phyloP scores from a whole-genome alignment of 2,329 filamentous ascomycete genomes.

The Dryadomyces quercivorus region DNA sequence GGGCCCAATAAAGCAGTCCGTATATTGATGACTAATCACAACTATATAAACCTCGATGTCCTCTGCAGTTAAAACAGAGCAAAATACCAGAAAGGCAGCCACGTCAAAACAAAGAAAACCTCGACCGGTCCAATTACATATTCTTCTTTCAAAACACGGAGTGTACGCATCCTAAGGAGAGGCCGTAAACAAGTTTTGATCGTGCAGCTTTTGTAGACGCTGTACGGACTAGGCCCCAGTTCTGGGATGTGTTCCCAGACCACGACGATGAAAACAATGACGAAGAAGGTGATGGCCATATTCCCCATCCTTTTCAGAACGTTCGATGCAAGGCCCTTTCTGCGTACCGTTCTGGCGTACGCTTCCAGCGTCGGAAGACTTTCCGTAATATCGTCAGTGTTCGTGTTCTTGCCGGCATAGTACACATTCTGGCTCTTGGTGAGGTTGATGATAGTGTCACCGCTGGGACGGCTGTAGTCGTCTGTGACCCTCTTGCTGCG shows the following conservation, averaged over 20 bases:
- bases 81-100: too few relatives aligned
- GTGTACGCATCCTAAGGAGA: not conserved
- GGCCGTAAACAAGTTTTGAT: too few relatives aligned
- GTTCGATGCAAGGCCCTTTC: not conserved
- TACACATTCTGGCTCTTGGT: slow-evolving; percentile 17
- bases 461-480: not conserved
- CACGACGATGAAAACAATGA: not conserved
- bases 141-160: too few relatives aligned
- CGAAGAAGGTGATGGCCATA: not conserved
- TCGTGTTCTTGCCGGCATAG: slow-evolving; percentile 16
- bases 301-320: not conserved
- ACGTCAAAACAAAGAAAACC: too few relatives aligned
- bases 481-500: not conserved
- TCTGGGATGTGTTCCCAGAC: too few relatives aligned
- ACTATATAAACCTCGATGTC: too few relatives aligned
- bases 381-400: slow-evolving; percentile 7
- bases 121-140: too few relatives aligned
- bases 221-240: too few relatives aligned
- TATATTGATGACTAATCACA: too few relatives aligned
- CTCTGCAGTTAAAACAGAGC: too few relatives aligned
- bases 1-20: not conserved
- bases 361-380: slow-evolving; percentile 6
- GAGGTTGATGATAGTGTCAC: slow-evolving; percentile 14
- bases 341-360: slow-evolving; percentile 6
- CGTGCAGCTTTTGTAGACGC: too few relatives aligned